Evolutionary conservation across 441 rosid species (phyloP), one percentile per base, ranked within the genome.

Genomic region (Geranium incanum): DNA sequence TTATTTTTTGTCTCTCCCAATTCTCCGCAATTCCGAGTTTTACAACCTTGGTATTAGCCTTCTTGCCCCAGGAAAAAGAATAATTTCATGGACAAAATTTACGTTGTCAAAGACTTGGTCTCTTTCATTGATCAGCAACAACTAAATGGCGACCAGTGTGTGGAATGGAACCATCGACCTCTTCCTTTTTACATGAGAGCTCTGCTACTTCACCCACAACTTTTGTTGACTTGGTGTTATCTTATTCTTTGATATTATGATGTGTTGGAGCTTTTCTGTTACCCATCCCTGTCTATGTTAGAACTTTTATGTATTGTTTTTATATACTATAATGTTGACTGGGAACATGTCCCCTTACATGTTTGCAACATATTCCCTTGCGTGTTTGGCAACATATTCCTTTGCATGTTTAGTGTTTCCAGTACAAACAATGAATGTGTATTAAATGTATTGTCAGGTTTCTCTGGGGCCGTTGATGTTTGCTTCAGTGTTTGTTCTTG

Each of bases 381-480:
- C 52, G 9, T 45, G 52, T 45, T 45, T 45, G 52, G 12, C 13
- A 38, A 38, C 6, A 38, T 4, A 38, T 4, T 18, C 12, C 12
- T 3, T 59, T 59, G 8, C 64, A 59, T 59, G 64, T 59, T 59
- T 59, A 11, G 64, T 55, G 62, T 55, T 15, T 55, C 33, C 64
- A 59, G 18, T 18, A 19, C 6, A 18, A 6, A 13, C 66, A 19
- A 21, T 60, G 36, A 60, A 19, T 60, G 36, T 36, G 66, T 38
- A 76, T 65, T 77, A 39, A 50, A 73, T 68, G 74, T 73, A 70
- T 55, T 70, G 55, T 71, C 82, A 95, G 99, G 93, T 95, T 65
- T 89, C 97, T 38, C 72, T 92, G 68, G 99, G 99, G 72, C 99
- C 99, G 8, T 81, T 95, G 87, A 86, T 86, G 87, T 83, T 88